Percentiles rank a stretch among this genome's conserved stretches.
Evolutionary conservation across 768 basidiomycete genomes (phyloP).

Genomic region (Daedaleopsis sinensis): DNA sequence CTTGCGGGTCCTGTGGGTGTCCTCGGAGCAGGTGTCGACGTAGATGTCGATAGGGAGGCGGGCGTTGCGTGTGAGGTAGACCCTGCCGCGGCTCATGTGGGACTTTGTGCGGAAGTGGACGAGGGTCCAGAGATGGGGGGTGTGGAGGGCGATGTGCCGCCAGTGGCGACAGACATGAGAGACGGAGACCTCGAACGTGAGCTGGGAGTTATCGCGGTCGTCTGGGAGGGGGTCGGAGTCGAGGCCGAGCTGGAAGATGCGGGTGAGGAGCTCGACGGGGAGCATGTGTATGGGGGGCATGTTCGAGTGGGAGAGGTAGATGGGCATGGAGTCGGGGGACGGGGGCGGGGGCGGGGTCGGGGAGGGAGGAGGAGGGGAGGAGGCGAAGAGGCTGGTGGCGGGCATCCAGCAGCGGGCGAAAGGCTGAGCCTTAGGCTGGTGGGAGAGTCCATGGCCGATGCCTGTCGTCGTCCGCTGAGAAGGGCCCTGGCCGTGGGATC

Average conservation of each 20-base stretch:
- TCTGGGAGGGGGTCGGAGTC: slow-evolving; percentile 45
- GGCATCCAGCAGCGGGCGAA: too few species aligned
- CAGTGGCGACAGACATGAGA: slow-evolving; percentile 63
- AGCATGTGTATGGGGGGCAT: slow-evolving; percentile 32
- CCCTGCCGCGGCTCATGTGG: slow-evolving; percentile 51
- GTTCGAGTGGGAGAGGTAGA: slow-evolving; percentile 6
- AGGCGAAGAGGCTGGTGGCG: background rate
- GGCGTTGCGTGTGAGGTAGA: slow-evolving; percentile 44
- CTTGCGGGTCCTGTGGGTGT: slow-evolving; percentile 51
- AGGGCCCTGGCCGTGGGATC: background rate
- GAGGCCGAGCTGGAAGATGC: slow-evolving; percentile 56
- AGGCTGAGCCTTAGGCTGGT: too few species aligned
- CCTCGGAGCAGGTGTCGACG: slow-evolving; percentile 55
- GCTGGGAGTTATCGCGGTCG: slow-evolving; percentile 42
- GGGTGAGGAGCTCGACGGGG: slow-evolving; percentile 36
- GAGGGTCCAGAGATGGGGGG: slow-evolving; percentile 53
- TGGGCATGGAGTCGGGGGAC: slow-evolving; percentile 10
- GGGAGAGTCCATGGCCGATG: background rate
- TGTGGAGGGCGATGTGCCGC: slow-evolving; percentile 55
- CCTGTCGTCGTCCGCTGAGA: background rate
- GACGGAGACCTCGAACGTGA: slow-evolving; percentile 54
- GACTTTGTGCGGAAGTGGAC: slow-evolving; percentile 54
- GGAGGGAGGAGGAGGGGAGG: background rate
- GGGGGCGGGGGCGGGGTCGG: background rate
- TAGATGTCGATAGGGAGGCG: slow-evolving; percentile 49